phyloP scores from a whole-genome alignment of 192 early-diverging fungal genomes.

The Piromyces sp. region DNA sequence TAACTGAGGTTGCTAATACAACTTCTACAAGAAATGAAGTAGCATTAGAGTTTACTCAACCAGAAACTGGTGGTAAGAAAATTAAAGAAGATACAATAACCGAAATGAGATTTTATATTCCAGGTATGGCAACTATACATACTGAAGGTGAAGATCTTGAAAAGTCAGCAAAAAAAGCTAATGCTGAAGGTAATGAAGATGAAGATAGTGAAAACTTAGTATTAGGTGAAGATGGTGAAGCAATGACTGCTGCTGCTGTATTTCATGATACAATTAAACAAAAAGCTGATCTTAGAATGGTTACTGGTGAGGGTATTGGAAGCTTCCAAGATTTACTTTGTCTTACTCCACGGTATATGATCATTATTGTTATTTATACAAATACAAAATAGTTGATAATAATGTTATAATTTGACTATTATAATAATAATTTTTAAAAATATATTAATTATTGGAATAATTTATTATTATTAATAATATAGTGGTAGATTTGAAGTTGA shows the following conservation, averaged over 20 bases:
- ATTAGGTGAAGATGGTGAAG: constrained; percentile 47
- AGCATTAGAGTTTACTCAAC: constrained; percentile 66
- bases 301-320: constrained; percentile 73
- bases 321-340: constrained; percentile 76
- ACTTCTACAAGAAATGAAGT: constrained; percentile 78
- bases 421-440: too few relatives aligned
- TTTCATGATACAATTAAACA: constrained; percentile 87
- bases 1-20: constrained; percentile 71
- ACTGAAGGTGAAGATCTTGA: background rate
- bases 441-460: too few relatives aligned
- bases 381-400: too few relatives aligned
- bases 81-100: constrained; percentile 58
- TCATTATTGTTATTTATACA: too few relatives aligned
- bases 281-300: constrained; percentile 70
- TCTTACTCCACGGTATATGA: constrained; percentile 65
- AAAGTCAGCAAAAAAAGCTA: constrained; percentile 13
- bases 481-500: constrained; percentile 91
- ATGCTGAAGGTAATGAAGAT: constrained; percentile 5
- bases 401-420: too few relatives aligned
- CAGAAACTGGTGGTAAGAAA: constrained; percentile 30
- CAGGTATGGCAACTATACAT: constrained; percentile 43
- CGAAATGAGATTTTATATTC: constrained; percentile 84
- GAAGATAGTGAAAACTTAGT: constrained; percentile 31
- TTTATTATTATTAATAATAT: background rate
- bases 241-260: constrained; percentile 39